Evolutionary conservation across 2,329 filamentous ascomycete genomes (phyloP).

Genomic region (Scedosporium aurantiacum): DNA sequence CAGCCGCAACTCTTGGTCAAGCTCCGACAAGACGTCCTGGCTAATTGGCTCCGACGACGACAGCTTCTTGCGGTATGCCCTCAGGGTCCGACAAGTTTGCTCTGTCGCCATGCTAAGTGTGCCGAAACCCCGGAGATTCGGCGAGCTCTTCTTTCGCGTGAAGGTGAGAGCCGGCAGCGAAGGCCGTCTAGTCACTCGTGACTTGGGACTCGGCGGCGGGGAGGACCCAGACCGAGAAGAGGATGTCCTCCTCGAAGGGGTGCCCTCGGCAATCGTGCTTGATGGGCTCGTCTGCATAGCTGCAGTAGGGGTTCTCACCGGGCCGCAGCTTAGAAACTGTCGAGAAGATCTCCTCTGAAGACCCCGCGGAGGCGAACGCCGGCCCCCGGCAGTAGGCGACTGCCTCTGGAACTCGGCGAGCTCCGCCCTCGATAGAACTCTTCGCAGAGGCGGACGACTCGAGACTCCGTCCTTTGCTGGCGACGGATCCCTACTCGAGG

Average conservation of each 20-base stretch:
- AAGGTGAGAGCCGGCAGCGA: constrained; percentile 39
- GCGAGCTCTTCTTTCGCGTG: constrained; percentile 38
- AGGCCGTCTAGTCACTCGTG: constrained; percentile 35
- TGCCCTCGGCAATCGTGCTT: constrained; percentile 30
- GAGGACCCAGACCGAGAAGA: constrained; percentile 31
- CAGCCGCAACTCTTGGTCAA: constrained; percentile 54
- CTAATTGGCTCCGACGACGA: constrained; percentile 44
- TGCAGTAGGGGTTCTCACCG: constrained; percentile 26
- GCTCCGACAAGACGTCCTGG: constrained; percentile 46
- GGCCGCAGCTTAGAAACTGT: constrained; percentile 8
- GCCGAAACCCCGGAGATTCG: constrained; percentile 39
- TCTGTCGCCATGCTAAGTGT: constrained; percentile 53
- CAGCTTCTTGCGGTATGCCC: constrained; percentile 53
- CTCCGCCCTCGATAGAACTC: constrained; percentile 78
- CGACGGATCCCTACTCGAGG: constrained; percentile 40
- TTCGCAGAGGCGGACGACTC: constrained; percentile 63
- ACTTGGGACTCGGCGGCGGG: constrained; percentile 38
- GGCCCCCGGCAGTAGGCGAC: constrained; percentile 28
- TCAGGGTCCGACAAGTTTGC: constrained; percentile 50
- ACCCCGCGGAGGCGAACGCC: constrained; percentile 44
- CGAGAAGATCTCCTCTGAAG: constrained; percentile 44
- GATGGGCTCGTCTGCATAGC: constrained; percentile 29
- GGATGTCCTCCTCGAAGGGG: constrained; percentile 36
- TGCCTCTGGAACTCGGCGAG: constrained; percentile 65
- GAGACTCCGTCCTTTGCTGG: constrained; percentile 41